Conservation (phyloP, 257 asterid genomes). For the Perilla frutescens region DNA sequence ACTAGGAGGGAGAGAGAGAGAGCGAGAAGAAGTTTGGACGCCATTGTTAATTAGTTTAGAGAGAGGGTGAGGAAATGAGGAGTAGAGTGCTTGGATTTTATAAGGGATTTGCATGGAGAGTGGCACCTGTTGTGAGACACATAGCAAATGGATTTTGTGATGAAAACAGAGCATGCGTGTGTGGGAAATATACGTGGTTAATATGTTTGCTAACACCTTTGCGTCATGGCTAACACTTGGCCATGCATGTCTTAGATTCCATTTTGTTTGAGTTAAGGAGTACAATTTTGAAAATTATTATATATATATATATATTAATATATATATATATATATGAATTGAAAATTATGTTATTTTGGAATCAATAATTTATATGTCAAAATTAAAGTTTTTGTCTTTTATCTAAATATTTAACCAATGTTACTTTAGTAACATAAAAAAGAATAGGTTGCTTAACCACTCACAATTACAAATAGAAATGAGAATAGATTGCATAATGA, state of each 20-base stretch:
- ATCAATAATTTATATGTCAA: too few relatives aligned
- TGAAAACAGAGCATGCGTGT: not conserved
- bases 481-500: too few relatives aligned
- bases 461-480: too few relatives aligned
- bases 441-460: too few relatives aligned
- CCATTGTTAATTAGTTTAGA: conserved; percentile 35
- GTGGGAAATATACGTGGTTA: conserved; percentile 37
- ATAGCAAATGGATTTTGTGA: conserved; percentile 28
- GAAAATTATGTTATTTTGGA: too few relatives aligned
- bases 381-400: too few relatives aligned
- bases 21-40: conserved; percentile 42
- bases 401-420: too few relatives aligned
- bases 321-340: too few relatives aligned
- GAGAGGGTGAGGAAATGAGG: not conserved
- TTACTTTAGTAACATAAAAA: too few relatives aligned
- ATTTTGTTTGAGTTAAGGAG: too few relatives aligned
- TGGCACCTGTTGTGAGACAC: conserved; percentile 39
- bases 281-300: too few relatives aligned
- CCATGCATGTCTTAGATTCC: conserved; percentile 18
- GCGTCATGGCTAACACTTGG: conserved; percentile 52
- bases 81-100: conserved; percentile 29
- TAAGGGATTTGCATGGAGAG: conserved; percentile 54
- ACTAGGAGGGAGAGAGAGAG: conserved; percentile 38
- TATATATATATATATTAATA: too few relatives aligned
- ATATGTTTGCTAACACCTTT: conserved; percentile 37